Evolutionary conservation across 139 green algal species (phyloP).

Genomic region (Pleodorina starrii): DNA sequence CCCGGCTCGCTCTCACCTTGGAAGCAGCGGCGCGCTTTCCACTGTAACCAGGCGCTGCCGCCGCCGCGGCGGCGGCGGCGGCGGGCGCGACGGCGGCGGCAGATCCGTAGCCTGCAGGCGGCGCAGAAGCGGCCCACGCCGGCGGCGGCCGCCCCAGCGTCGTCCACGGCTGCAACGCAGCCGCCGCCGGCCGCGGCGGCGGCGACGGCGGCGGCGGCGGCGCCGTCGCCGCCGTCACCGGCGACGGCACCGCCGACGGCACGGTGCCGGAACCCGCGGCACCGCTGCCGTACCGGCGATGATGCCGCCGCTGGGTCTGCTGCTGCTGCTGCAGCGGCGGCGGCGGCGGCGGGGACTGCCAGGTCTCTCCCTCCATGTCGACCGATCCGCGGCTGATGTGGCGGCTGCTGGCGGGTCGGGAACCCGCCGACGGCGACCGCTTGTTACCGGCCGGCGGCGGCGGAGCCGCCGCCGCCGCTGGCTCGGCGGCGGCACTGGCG

Average conservation of each 20-base stretch:
- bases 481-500: background rate
- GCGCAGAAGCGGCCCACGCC: background rate
- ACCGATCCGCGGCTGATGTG: background rate
- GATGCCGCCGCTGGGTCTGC: background rate
- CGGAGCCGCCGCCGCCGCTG: background rate
- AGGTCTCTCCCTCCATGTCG: background rate
- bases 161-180: conserved; percentile 12
- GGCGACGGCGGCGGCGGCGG: background rate
- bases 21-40: background rate
- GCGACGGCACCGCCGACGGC: background rate
- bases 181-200: background rate
- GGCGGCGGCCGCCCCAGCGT: background rate
- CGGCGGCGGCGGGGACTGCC: background rate
- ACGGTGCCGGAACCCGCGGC: background rate
- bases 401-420: background rate
- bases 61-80: too few species aligned
- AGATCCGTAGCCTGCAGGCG: too few species aligned
- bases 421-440: background rate
- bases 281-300: background rate
- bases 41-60: too few species aligned
- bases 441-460: background rate
- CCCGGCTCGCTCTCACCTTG: too few species aligned
- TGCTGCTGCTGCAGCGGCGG: background rate
- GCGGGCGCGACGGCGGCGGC: too few species aligned
- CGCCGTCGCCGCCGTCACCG: background rate